Evolutionary conservation across 2,329 filamentous ascomycete species (phyloP), one percentile per base, ranked within the genome.

Genomic region (Torrubiella hemipterigena): DNA sequence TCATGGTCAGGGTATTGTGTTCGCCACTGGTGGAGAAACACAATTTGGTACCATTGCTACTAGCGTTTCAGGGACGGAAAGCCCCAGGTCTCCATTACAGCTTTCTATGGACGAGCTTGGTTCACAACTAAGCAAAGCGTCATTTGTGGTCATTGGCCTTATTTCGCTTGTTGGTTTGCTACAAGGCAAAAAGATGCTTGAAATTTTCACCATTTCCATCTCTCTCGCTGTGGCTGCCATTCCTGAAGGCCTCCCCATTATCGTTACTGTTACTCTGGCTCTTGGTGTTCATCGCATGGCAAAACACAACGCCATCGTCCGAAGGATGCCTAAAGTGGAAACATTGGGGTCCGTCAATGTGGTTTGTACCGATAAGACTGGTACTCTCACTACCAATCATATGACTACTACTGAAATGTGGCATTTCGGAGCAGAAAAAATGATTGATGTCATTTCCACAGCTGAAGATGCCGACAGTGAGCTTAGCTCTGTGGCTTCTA

Each of bases 261-360:
- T 98, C 46, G 93, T 98, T 18, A 98, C 91, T 0, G 91, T 98
- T 20, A 98, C 91, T 0, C 67, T 98, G 33, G 91, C 91, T 23
- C 68, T 98, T 11, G 93, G 91, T 11, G 93, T 98, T 7, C 74
- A 98, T 48, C 78, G 91, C 35, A 98, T 98, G 91, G 93, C 91
- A 38, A 85, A 78, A 49, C 77, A 89, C 45, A 84, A 93, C 51
- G 91, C 91, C 7, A 98, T 98, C 52, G 89, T 98, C 37, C 81
- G 91, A 43, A 80, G 83, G 49, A 80, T 98, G 58, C 93, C 93
- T 15, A 96, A 91, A 55, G 93, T 98, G 7, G 91, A 98, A 54
- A 98, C 91, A 1, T 62, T 98, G 5, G 93, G 93, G 7, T 95
- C 87, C n/a, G 91, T 98, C 36, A 98, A 96, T 47, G 87, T 98